A percentile compares a stretch with the other conserved stretches of the same genome.
These are phyloP conservation scores for Phytophthora citricola DNA, from an alignment of 352 stramenopile species.

Conservation along the genomic window DNA sequence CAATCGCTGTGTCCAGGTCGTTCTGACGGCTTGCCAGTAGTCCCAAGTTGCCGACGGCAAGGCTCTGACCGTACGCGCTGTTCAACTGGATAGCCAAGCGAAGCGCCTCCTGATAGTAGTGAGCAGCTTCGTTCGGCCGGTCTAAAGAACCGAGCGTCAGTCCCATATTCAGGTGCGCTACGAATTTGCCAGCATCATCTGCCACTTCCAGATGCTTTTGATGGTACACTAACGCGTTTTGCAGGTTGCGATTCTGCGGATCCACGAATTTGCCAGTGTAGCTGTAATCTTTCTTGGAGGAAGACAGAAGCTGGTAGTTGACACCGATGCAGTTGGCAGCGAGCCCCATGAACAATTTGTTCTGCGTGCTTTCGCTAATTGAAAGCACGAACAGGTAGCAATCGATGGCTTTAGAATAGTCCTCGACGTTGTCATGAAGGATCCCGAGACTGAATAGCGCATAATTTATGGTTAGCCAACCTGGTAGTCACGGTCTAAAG, in stretches of 20 bases:
- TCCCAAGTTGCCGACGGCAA: constrained; percentile 89
- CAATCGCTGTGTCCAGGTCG: constrained; percentile 75
- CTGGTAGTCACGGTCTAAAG: too few relatives aligned
- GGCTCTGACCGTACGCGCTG: constrained; percentile 84
- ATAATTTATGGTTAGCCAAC: too few relatives aligned
- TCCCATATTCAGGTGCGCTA: constrained; percentile 88
- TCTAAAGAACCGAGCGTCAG: constrained; percentile 78
- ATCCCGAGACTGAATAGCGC: constrained; percentile 63
- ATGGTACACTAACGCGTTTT: constrained; percentile 69
- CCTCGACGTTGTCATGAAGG: constrained; percentile 88
- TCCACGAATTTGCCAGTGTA: constrained; percentile 84
- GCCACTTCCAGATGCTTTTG: constrained; percentile 79
- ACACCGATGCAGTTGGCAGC: constrained; percentile 91
- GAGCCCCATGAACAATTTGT: constrained; percentile 76
- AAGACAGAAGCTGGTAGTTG: constrained; percentile 84
- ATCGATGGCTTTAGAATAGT: constrained; percentile 86
- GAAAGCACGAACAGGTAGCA: constrained; percentile 87
- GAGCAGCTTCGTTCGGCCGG: constrained; percentile 72
- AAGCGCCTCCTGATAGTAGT: constrained; percentile 88
- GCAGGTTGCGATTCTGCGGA: constrained; percentile 49
- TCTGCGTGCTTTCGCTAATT: constrained; percentile 84
- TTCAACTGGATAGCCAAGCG: constrained; percentile 87
- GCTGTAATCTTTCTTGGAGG: constrained; percentile 57
- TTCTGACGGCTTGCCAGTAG: constrained; percentile 86
- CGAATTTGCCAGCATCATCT: constrained; percentile 88